Evolutionary conservation across 352 stramenopile species (phyloP).

Genomic region (Globisporangium alternatum): DNA sequence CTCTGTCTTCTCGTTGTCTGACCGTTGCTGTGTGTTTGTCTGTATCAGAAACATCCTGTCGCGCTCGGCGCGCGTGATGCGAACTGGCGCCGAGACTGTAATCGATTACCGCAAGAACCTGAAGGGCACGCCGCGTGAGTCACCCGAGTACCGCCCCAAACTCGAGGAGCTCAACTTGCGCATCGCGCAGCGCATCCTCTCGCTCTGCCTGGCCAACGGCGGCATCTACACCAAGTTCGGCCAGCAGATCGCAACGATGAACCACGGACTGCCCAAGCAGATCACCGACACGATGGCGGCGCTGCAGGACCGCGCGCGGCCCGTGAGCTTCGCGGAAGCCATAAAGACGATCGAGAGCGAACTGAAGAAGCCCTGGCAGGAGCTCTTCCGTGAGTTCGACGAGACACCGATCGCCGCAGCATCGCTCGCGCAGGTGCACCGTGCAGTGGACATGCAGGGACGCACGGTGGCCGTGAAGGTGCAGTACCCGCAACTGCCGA

Average conservation of each 20-base stretch:
- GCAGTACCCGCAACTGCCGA: constrained; percentile 89
- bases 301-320: constrained; percentile 92
- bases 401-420: constrained; percentile 92
- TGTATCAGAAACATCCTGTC: constrained; percentile 50
- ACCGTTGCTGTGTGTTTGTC: not conserved
- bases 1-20: not conserved
- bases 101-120: constrained; percentile 58
- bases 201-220: constrained; percentile 91
- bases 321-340: constrained; percentile 47
- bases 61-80: constrained; percentile 58
- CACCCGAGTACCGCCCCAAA: constrained; percentile 56
- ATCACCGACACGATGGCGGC: constrained; percentile 90
- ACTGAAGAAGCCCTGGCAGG: constrained; percentile 60
- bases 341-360: constrained; percentile 58
- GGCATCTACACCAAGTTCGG: constrained; percentile 98
- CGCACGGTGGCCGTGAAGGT: constrained; percentile 96
- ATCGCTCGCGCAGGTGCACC: constrained; percentile 95
- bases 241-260: constrained; percentile 96
- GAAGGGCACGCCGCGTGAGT: constrained; percentile 32
- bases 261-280: constrained; percentile 93
- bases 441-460: constrained; percentile 85
- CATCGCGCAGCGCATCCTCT: constrained; percentile 85
- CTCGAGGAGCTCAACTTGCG: constrained; percentile 69
- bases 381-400: constrained; percentile 91
- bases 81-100: constrained; percentile 38